phyloP scores from a whole-genome alignment of 148 eudicot species.

The Polygonum aviculare region DNA sequence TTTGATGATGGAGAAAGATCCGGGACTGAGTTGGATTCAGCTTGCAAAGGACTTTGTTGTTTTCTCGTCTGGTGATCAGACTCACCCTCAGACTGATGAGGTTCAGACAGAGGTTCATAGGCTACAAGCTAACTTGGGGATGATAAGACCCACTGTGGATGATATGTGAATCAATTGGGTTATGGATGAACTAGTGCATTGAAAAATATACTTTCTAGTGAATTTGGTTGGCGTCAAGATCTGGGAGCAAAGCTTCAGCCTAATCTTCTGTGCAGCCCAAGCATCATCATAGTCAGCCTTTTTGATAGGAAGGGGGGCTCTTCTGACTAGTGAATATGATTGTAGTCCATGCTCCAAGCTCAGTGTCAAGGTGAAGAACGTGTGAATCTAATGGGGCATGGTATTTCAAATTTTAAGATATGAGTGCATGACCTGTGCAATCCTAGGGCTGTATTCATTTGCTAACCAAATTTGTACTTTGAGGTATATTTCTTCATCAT shows the following conservation, averaged over 20 bases:
- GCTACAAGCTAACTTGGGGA: slow-evolving; percentile 29
- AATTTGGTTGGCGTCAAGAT: background rate
- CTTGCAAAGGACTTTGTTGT: slow-evolving; percentile 28
- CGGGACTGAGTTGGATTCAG: slow-evolving; percentile 80
- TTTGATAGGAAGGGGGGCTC: no score
- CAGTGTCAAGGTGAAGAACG: no score
- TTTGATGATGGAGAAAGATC: slow-evolving; percentile 47
- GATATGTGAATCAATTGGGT: slow-evolving; percentile 15
- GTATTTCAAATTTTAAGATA: no score
- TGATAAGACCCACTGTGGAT: slow-evolving; percentile 16
- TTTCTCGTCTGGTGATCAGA: slow-evolving; percentile 61
- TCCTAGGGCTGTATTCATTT: no score
- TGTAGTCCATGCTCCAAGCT: no score
- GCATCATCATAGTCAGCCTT: no score
- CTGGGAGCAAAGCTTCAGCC: background rate
- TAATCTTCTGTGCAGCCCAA: no score
- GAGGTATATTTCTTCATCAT: no score
- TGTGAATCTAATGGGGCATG: no score
- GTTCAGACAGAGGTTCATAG: slow-evolving; percentile 29
- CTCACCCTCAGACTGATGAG: slow-evolving; percentile 41
- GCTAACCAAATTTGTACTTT: no score
- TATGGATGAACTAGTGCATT: background rate
- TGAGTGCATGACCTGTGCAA: no score
- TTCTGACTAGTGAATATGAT: no score
- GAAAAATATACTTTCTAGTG: background rate